phyloP scores from a whole-genome alignment of 2,329 filamentous ascomycete species.

The Claviceps cyperi region DNA sequence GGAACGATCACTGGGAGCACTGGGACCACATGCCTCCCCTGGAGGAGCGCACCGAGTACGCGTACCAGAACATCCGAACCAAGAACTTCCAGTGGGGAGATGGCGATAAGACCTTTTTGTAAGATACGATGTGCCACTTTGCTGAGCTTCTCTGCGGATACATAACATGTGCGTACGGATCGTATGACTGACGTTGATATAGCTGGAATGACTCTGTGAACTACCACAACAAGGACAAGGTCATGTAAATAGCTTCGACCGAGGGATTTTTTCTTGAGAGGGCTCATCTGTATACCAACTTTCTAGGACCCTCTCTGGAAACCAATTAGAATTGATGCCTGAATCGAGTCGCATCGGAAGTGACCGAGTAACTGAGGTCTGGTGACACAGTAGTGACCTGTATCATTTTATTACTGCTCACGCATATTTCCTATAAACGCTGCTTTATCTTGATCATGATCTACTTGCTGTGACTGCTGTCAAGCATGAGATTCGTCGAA shows the following conservation, averaged over 20 bases:
- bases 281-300: neutral
- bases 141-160: neutral
- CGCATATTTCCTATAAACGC: neutral
- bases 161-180: neutral
- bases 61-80: slow-evolving; percentile 93
- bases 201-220: slow-evolving; percentile 95
- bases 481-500: too few species aligned
- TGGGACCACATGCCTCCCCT: slow-evolving; percentile 71
- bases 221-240: slow-evolving; percentile 90
- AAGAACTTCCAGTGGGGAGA: slow-evolving; percentile 95
- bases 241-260: slow-evolving; percentile 22
- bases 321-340: neutral
- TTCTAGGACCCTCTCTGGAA: neutral
- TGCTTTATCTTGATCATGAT: too few species aligned
- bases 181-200: neutral
- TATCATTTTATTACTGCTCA: neutral
- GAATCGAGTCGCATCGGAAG: neutral
- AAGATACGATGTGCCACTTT: slow-evolving; percentile 7
- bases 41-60: slow-evolving; percentile 84
- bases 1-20: slow-evolving; percentile 96
- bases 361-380: neutral
- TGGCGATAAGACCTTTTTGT: slow-evolving; percentile 65
- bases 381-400: neutral
- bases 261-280: neutral
- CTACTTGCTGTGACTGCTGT: too few species aligned